A percentile compares a stretch with the other conserved stretches of the same genome.
phyloP scores from a whole-genome alignment of 306 rosid species.

The Vachellia collinsii region DNA sequence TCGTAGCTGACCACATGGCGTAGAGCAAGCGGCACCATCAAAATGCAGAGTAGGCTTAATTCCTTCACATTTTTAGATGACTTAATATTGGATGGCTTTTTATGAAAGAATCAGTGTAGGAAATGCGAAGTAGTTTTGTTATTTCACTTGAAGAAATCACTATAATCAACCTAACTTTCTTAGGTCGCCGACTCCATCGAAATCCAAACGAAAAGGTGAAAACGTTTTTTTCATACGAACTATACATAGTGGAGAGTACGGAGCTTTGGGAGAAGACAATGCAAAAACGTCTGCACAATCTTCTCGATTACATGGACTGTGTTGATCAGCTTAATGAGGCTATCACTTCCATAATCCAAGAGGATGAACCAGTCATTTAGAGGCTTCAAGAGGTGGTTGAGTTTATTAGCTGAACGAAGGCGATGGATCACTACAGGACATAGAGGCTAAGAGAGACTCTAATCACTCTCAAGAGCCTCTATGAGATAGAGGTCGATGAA shows the following conservation, averaged over 20 bases:
- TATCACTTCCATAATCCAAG: conserved; percentile 52
- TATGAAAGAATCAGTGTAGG: conserved; percentile 13
- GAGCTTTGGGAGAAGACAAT: conserved; percentile 33
- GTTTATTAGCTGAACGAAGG: conserved; percentile 84
- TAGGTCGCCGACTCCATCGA: conserved; percentile 42
- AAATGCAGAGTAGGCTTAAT: too few species aligned
- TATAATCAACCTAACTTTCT: not conserved
- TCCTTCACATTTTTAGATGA: not conserved
- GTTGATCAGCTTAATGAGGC: conserved; percentile 61
- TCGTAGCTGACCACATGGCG: too few species aligned
- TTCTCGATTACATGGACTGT: conserved; percentile 57
- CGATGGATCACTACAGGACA: conserved; percentile 62
- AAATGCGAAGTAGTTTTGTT: not conserved
- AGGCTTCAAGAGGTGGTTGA: conserved; percentile 95
- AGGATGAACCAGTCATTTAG: conserved; percentile 76
- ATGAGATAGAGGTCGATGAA: conserved; percentile 78
- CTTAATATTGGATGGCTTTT: not conserved
- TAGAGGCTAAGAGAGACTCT: conserved; percentile 70
- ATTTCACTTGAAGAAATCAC: not conserved
- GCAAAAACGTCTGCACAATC: conserved; percentile 45
- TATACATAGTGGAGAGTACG: too few species aligned
- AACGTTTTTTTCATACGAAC: too few species aligned
- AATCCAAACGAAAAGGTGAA: conserved; percentile 30
- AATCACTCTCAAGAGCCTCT: conserved; percentile 64
- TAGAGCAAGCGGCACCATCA: too few species aligned